Evolutionary conservation across 495 filamentous ascomycete genomes (phyloP), one percentile per base, ranked within the genome.

Genomic region (Astrothelium subdiscretum): DNA sequence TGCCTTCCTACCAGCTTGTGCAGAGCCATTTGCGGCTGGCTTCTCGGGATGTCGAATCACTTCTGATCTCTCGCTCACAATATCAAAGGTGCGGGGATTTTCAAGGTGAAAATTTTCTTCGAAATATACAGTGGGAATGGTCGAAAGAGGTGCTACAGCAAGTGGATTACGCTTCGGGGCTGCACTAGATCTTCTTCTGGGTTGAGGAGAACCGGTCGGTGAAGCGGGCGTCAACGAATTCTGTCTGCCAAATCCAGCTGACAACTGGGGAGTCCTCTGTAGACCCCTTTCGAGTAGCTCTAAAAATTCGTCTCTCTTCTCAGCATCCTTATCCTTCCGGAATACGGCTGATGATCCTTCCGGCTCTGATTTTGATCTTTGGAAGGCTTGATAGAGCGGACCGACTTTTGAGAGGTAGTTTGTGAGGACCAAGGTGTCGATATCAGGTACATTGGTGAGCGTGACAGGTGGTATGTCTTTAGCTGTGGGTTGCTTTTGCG

Each of bases 81-180:
- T 85, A 72, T 97, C 94, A 70, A 99, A 99, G 0, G 89, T 97
- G 24, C 94, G 82, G 0, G 94, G 94, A 64, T 99, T 99, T 68
- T 98, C 94, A 0, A 99, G 81, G 64, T 88, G 95, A 68, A 99
- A 99, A 66, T 91, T 86, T 40, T 92, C 88, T 57, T 97, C 95
- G 68, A 97, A 96, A 68, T 97, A 99, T 26, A 99, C 88, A 29
- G 76, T 79, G 0, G 94, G 94, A 59, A 99, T 95, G 1, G 91
- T 97, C 6, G 91, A 91, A 29, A 99, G 73, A 8, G 94, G 94
- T 3, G 94, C 90, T 10, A 87, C 81, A 0, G 84, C 86, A 43
- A 88, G 85, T 0, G 77, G 69, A 40, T 72, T 76, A 40, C 81
- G 77, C 67, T 79, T 80, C 31, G 76, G 73, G 20, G 75, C 76